Evolutionary conservation across 2,329 filamentous ascomycete genomes (phyloP).

Genomic region (Graphiopsis chlorocephala): DNA sequence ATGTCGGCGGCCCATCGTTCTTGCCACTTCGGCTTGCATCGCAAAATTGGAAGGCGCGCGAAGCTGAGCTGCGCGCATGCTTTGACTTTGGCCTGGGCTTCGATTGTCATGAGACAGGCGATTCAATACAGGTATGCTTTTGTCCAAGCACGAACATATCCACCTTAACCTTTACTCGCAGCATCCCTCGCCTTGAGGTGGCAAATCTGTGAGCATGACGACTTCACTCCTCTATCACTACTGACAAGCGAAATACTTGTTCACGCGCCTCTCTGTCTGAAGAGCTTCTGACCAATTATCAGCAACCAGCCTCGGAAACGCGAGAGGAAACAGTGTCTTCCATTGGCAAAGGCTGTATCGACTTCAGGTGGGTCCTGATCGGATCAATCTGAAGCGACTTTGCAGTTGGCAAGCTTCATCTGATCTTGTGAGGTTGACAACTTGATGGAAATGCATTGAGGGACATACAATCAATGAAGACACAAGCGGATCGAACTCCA

Average conservation of each 20-base stretch:
- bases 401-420: background rate
- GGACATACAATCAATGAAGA: background rate
- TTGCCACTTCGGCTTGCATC: too few species aligned
- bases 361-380: background rate
- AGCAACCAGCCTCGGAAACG: background rate
- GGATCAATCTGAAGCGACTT: background rate
- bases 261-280: background rate
- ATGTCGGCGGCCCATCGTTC: too few species aligned
- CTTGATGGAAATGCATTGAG: background rate
- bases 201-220: background rate
- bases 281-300: background rate
- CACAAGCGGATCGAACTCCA: background rate
- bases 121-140: background rate
- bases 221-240: background rate
- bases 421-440: background rate
- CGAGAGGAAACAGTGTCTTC: background rate
- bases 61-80: too few species aligned
- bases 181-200: background rate
- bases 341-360: background rate
- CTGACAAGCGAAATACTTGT: background rate
- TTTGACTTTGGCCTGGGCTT: too few species aligned
- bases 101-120: too few species aligned
- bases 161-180: background rate
- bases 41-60: too few species aligned
- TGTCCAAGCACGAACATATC: background rate